phyloP scores from a whole-genome alignment of 169 alveolate species.

The Plasmodium chabaudi region DNA sequence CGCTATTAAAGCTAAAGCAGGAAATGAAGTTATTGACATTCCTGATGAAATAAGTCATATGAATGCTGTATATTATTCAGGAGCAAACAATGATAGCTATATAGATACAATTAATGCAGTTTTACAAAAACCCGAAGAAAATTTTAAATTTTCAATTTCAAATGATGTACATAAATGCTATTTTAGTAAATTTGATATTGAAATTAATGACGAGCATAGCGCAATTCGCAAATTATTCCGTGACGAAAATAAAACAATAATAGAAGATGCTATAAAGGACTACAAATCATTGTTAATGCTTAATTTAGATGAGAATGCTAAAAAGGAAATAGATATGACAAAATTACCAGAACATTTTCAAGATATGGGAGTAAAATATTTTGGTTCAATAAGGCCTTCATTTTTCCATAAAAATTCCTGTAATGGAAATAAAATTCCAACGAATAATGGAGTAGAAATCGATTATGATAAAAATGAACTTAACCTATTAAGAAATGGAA shows the following conservation, averaged over 20 bases:
- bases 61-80: constrained; percentile 4
- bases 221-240: constrained; percentile 6
- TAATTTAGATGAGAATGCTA: not conserved
- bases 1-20: not conserved
- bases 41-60: not conserved
- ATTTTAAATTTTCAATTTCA: not conserved
- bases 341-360: constrained; percentile 14
- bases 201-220: not conserved
- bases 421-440: not conserved
- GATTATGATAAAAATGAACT: not conserved
- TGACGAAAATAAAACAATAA: not conserved
- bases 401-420: constrained; percentile 9
- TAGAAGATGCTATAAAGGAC: constrained; percentile 31
- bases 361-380: not conserved
- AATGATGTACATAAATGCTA: constrained; percentile 18
- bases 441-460: not conserved
- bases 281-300: constrained; percentile 7
- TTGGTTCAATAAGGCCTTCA: constrained; percentile 3
- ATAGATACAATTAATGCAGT: constrained; percentile 12
- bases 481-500: not conserved
- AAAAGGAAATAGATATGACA: not conserved
- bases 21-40: not conserved
- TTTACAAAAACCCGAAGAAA: constrained; percentile 6
- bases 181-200: constrained; percentile 24
- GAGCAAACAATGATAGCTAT: constrained; percentile 8